phyloP scores from a whole-genome alignment of 2,329 filamentous ascomycete species.

The Didymella lethalis region DNA sequence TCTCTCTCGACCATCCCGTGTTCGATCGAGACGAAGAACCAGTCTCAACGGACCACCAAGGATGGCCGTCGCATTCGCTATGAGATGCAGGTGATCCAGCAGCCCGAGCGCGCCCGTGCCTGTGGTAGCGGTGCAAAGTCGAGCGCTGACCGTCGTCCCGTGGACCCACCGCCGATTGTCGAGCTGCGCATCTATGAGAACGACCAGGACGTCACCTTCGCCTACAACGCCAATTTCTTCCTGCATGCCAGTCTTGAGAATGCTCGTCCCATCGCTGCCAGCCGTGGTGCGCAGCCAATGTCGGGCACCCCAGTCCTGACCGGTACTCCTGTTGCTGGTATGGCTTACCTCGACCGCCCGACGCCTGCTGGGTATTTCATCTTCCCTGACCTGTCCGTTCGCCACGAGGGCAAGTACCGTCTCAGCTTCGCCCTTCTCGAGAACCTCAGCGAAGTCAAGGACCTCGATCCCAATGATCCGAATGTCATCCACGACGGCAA shows the following conservation, averaged over 20 bases:
- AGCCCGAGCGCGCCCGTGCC: constrained; percentile 91
- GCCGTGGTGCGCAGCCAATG: constrained; percentile 71
- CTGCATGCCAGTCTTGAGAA: constrained; percentile 89
- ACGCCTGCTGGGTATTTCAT: constrained; percentile 87
- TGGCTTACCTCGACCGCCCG: constrained; percentile 93
- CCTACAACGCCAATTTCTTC: constrained; percentile 97
- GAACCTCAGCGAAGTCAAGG: constrained; percentile 84
- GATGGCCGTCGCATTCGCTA: constrained; percentile 83
- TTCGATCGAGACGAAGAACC: constrained; percentile 64
- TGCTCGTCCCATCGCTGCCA: constrained; percentile 81
- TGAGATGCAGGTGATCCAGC: constrained; percentile 84
- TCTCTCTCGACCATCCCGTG: constrained; percentile 57
- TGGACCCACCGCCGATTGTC: constrained; percentile 93
- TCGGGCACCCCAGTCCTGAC: constrained; percentile 84
- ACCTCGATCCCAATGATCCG: constrained; percentile 69
- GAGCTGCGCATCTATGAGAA: constrained; percentile 87
- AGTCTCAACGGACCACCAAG: constrained; percentile 68
- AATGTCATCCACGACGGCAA: constrained; percentile 52
- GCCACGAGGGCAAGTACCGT: constrained; percentile 93
- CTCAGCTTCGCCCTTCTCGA: constrained; percentile 93
- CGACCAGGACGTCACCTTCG: constrained; percentile 74
- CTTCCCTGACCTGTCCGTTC: constrained; percentile 94
- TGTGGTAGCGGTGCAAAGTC: constrained; percentile 94
- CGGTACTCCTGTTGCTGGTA: constrained; percentile 91
- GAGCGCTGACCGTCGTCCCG: constrained; percentile 81